Evolutionary conservation across 2,329 filamentous ascomycete species (phyloP), one percentile per base, ranked within the genome.

Genomic region (Colletotrichum chrysophilum): DNA sequence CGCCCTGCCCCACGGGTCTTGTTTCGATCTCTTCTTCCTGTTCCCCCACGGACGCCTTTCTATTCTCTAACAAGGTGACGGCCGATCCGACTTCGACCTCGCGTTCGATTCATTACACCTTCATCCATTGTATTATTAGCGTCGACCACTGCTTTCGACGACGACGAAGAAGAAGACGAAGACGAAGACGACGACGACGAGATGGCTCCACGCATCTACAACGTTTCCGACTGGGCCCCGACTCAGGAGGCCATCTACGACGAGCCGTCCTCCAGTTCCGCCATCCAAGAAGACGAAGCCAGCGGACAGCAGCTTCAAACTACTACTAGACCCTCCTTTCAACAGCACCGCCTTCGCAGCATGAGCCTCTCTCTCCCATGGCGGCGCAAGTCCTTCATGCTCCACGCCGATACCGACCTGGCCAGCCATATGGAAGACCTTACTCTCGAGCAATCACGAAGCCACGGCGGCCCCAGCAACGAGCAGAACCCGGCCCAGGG

Each of bases 331-430:
- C 72, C 78, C 78, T 18, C 77, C 81, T 73, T 73, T 62, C 83
- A 82, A 70, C 82, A 84, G n/a, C 84, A 83, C 75, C 86, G 86
- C 26, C 82, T 85, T 52, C 86, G 88, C 68, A 89, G 88, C 81
- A 83, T 88, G 79, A 91, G 88, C 80, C 82, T 88, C 64, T 89
- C 88, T 8, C 79, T 90, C 16, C 84, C 87, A 8, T 89, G 88
- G 87, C 86, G 87, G 61, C 87, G 86, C 56, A 90, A 88, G 80
- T 87, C 87, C 2, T 80, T 85, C 26, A 76, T 85, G 13, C 28
- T 66, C 10, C 82, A 87, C 67, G 79, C 79, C 58, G 82, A 82
- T 55, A 82, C 85, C 26, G 84, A 85, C 58, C 32, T 83, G 34
- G 81, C 78, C 79, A 83, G 71, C 71, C 79, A 80, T 65, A 82